Base-by-base conservation (phyloP, 1,139 yeast species). In the Zygosaccharomyces pseudobailii region DNA sequence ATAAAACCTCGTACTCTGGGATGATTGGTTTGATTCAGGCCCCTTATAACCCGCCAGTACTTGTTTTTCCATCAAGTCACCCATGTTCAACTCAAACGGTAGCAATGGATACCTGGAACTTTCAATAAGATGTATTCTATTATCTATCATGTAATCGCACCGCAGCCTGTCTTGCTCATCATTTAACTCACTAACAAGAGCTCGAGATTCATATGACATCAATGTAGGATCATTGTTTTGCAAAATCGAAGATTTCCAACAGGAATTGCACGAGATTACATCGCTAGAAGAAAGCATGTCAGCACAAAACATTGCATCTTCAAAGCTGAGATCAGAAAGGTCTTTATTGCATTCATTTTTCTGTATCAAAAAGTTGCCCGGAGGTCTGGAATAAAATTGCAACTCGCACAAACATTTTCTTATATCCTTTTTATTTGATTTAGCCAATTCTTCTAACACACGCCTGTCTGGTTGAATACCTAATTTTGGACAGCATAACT, bases 321-420 rank as follows among this genome's bases (percentile, higher is more conserved):
- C 40, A 22, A 58, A 9, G 28, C 38, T 13, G 22, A 30, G 5
- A 45, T 33, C 9, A 39, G 21, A 19, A 23, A 40, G 6, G 20
- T 20, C 40, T 10, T 24, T 36, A 4, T 35, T 35, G 8, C 36
- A 38, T 2, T 40, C 28, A 9, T 38, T 31, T 4, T 33, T 13
- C 32, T 40, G 31, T 13, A 41, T 37, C n/a, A 42, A 30, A n/a
- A 44, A 39, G 3, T 33, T 38, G 9, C 47, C 52, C 8, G 57
- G 54, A 4, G 47, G 36, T 6, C 52, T 44, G 21, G 54, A 82
- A 54, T 80, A 55, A 52, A 77, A 72, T 60, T 87, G 94, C 35
- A 84, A 69, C 5, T 71, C 69, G 61, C 75, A 71, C 8, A 87
- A 62, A 23, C 79, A 71, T 48, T 71, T 71, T 42, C 95, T 69